Base-by-base conservation (phyloP, 2,329 filamentous ascomycete genomes). In the Penicillium sp. region DNA sequence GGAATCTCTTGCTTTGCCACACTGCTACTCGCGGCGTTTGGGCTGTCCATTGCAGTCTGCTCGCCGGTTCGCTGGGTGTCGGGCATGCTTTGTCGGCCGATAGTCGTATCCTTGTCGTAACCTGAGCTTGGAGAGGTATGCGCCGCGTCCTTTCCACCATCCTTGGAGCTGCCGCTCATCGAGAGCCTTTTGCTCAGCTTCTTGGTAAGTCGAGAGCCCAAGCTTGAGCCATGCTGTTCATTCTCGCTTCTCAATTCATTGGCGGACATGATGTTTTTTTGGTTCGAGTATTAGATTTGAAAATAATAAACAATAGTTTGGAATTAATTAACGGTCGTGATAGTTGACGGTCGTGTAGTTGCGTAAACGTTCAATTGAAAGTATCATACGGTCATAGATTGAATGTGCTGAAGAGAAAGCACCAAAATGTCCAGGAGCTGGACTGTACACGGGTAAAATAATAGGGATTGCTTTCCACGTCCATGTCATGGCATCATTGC, bases 401-500 rank as follows among this genome's bases (percentile, higher is more conserved):
- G 52, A 42, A 43, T 43, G 47, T 50, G 38, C 49, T 42, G 51
- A 41, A 41, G 11, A 36, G 32, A 13, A n/a, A 35, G 9, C 40
- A 13, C 26, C n/a, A 18, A 29, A 24, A 32, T 36, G 12, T 18
- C 18, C 5, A 27, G 29, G 7, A 35, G 43, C 5, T 38, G 33
- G 3, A 36, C 29, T 50, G 45, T 26, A 32, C n/a, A 18, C 13
- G n/a, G 5, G 43, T 32, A 28, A 3, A 46, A 48, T 57, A 55
- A 58, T 49, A 48, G 52, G 50, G 39, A 32, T 39, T 41, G 39
- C 32, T 28, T 25, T 13, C 25, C 28, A 9, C 25, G 34, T 32
- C 26, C 40, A 37, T 12, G 25, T 35, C 28, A 51, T 60, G 59
- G 55, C 57, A 60, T 60, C 57, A 60, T 59, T 43, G 39, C 42